Conservation (phyloP, 78 protist species). For the Dictyostelium citrinum region DNA sequence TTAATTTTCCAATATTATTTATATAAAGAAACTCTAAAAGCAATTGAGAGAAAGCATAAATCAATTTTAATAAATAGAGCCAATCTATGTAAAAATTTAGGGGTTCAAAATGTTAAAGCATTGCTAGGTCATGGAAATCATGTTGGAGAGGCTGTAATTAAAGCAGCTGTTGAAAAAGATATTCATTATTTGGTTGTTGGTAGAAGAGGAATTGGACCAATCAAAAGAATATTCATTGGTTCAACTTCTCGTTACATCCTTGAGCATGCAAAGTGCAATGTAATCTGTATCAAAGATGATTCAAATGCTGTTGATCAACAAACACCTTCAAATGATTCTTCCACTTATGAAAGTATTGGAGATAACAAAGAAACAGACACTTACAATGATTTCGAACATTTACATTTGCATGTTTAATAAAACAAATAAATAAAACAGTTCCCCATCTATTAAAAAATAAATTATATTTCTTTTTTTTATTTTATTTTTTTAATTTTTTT, state of each 20-base stretch:
- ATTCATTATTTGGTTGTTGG: slow-evolving; percentile 71
- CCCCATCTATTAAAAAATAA: too few relatives aligned
- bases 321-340: not conserved
- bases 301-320: not conserved
- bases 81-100: slow-evolving; percentile 14
- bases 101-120: slow-evolving; percentile 34
- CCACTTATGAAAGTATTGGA: not conserved
- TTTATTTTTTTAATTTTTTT: too few relatives aligned
- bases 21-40: slow-evolving; percentile 36
- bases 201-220: slow-evolving; percentile 70
- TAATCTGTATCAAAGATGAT: slow-evolving; percentile 49
- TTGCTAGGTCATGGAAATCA: slow-evolving; percentile 65
- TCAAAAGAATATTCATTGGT: slow-evolving; percentile 76
- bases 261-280: slow-evolving; percentile 78
- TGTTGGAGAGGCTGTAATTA: slow-evolving; percentile 56
- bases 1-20: not conserved
- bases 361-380: not conserved
- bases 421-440: too few relatives aligned
- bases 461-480: too few relatives aligned
- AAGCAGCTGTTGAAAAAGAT: slow-evolving; percentile 54
- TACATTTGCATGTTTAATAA: slow-evolving; percentile 43
- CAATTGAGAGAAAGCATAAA: slow-evolving; percentile 42
- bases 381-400: slow-evolving; percentile 41
- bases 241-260: slow-evolving; percentile 66
- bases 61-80: slow-evolving; percentile 9